Evolutionary conservation across 2,329 filamentous ascomycete species (phyloP), one percentile per base, ranked within the genome.

Genomic region (Ciborinia camelliae): DNA sequence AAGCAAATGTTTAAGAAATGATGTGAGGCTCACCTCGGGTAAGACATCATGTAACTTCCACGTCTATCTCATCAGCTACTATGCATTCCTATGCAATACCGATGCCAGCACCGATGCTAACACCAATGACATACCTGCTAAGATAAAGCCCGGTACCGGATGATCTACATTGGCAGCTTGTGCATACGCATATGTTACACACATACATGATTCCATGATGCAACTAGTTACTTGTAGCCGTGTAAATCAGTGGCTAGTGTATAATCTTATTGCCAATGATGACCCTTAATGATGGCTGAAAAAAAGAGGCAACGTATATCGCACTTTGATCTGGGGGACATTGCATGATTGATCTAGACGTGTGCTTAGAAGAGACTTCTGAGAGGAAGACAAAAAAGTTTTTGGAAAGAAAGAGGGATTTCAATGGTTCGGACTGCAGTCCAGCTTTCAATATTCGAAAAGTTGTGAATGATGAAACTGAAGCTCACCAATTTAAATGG

Each of bases 151-250:
- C 53, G 37, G 53, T 15, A n/a, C 53, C 18, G 37, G 53, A 45
- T 57, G 54, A 57, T 57, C 53, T 55, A 43, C 26, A n/a, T 30
- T 57, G 26, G 9, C 10, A 57, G 53, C 26, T 43, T 26, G 53
- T 43, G 26, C 6, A 30, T 57, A 43, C 18, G 37, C 37, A 57
- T 57, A 32, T 15, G 39, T 57, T 43, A 32, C 39, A 57, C 54
- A 43, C 30, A 20, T 9, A 23, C 39, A 43, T 55, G 10, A 43
- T 20, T 30, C 37, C 15, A 30, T 43, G 26, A 39, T 32, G 53
- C 26, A 43, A 26, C 26, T 41, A 41, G 28, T 26, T 14, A 48
- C n/a, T 35, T 26, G n/a, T 48, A 26, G n/a, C n/a, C 23, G 12
- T 26, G 52, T 37, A 26, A n/a, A 26, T 54, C n/a, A 20, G 52